phyloP scores from a whole-genome alignment of 208 protist genomes.

The Leishmania arabica region DNA sequence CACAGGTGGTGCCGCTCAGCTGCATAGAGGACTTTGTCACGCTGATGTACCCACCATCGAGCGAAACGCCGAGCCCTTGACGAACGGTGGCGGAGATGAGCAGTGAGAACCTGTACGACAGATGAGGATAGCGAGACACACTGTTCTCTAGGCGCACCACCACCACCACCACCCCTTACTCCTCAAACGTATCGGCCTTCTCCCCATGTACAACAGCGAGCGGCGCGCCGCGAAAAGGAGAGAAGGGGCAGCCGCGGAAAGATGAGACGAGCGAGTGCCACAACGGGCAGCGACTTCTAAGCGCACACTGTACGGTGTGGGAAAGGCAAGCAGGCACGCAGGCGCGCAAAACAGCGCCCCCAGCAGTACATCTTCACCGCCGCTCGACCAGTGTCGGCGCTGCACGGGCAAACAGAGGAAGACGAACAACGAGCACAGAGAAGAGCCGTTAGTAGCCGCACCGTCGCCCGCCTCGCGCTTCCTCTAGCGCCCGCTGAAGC shows the following conservation, averaged over 20 bases:
- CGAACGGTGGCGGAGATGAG: background rate
- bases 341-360: background rate
- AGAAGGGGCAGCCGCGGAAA: background rate
- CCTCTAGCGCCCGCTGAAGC: constrained; percentile 31
- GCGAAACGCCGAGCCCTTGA: background rate
- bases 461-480: constrained; percentile 16
- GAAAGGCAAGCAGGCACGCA: background rate
- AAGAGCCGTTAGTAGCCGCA: constrained; percentile 7
- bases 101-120: background rate
- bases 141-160: background rate
- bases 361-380: too few relatives aligned
- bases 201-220: background rate
- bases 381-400: background rate
- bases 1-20: background rate
- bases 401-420: background rate
- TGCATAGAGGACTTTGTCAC: background rate
- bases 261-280: background rate
- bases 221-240: background rate
- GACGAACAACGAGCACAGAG: too few relatives aligned
- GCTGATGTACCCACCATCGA: background rate
- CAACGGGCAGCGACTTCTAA: background rate
- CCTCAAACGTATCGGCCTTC: background rate
- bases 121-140: background rate
- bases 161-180: background rate
- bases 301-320: background rate